Evolutionary conservation across 2,329 filamentous ascomycete species (phyloP).

Genomic region (Claviceps africana): DNA sequence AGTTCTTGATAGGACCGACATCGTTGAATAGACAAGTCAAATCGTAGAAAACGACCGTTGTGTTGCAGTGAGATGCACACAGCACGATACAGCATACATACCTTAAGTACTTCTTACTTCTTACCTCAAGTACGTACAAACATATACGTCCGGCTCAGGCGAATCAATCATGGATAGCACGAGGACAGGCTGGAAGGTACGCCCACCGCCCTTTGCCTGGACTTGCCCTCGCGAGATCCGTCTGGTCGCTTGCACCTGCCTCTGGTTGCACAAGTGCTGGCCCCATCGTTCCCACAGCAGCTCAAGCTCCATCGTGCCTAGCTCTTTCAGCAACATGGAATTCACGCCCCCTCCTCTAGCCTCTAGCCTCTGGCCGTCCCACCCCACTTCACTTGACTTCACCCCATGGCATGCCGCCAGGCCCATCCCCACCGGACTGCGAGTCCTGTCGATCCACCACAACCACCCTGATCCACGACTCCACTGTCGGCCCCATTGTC

Average conservation of each 20-base stretch:
- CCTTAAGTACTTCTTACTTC: too few species aligned
- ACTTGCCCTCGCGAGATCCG: too few species aligned
- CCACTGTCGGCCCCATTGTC: slow-evolving; percentile 2
- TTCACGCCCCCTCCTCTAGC: too few species aligned
- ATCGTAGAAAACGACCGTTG: neutral
- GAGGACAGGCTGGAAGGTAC: neutral
- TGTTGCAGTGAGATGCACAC: neutral
- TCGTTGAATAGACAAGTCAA: neutral
- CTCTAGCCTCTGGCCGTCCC: too few species aligned
- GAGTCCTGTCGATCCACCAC: neutral
- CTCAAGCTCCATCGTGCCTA: too few species aligned
- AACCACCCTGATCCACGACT: neutral
- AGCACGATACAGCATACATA: neutral
- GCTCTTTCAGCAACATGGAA: too few species aligned
- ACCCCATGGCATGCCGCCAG: too few species aligned
- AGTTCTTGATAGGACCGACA: neutral
- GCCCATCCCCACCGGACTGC: slow-evolving; percentile 2
- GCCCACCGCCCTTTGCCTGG: neutral
- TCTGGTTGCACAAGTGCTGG: neutral
- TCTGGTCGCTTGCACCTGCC: neutral
- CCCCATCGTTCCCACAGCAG: neutral
- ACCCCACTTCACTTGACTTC: too few species aligned
- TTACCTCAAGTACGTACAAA: too few species aligned
- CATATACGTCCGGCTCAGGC: too few species aligned
- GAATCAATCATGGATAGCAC: too few species aligned